Percentiles rank a stretch among this genome's conserved stretches.
phyloP scores from a whole-genome alignment of 768 basidiomycete species.

The Suillus alpinus region DNA sequence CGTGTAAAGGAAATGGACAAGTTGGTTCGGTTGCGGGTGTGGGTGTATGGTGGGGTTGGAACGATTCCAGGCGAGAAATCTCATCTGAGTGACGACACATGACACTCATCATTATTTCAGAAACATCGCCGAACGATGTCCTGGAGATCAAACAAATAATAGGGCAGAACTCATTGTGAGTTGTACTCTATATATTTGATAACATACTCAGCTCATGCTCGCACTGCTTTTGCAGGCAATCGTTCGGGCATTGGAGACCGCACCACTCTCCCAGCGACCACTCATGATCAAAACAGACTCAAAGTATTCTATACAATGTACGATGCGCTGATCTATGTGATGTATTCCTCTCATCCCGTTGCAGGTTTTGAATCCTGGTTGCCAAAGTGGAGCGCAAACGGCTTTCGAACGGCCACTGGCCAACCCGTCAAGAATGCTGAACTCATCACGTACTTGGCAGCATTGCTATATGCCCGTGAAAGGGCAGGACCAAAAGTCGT shows the following conservation, averaged over 20 bases:
- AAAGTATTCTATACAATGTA: conserved; percentile 78
- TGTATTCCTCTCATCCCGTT: neutral
- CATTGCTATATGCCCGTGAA: conserved; percentile 55
- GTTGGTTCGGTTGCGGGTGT: conserved; percentile 67
- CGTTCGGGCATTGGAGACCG: conserved; percentile 72
- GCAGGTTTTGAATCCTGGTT: conserved; percentile 72
- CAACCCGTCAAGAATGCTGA: conserved; percentile 67
- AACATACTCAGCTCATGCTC: neutral
- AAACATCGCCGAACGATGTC: conserved; percentile 80
- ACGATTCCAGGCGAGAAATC: conserved; percentile 54
- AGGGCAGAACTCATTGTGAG: conserved; percentile 82
- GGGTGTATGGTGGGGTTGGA: conserved; percentile 85
- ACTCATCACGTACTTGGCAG: conserved; percentile 68
- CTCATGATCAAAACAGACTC: conserved; percentile 87
- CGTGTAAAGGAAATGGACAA: conserved; percentile 81
- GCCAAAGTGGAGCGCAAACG: conserved; percentile 57
- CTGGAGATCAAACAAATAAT: conserved; percentile 84
- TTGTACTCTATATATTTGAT: neutral
- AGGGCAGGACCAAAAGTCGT: conserved; percentile 51
- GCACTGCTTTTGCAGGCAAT: conserved; percentile 59
- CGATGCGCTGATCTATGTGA: conserved; percentile 11
- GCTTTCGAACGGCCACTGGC: conserved; percentile 47
- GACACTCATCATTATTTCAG: conserved; percentile 35
- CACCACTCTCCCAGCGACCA: conserved; percentile 50
- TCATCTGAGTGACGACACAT: neutral